phyloP scores from a whole-genome alignment of 78 protist species.

The Dictyostelium intermedium region DNA sequence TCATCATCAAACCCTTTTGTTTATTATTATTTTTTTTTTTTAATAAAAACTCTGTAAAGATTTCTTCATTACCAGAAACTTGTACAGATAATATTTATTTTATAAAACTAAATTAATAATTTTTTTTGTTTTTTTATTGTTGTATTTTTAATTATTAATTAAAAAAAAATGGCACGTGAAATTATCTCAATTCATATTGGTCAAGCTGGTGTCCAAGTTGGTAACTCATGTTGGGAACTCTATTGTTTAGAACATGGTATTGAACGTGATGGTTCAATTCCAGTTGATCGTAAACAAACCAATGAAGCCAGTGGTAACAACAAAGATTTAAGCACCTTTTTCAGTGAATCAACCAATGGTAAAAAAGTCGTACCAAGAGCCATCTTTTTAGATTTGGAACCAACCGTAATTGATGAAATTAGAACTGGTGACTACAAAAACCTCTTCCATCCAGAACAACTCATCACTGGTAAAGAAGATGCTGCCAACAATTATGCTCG shows the following conservation, averaged over 20 bases:
- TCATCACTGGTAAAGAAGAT: conserved; percentile 98
- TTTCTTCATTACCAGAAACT: conserved; percentile 26
- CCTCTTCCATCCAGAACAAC: conserved; percentile 97
- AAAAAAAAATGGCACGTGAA: conserved; percentile 10
- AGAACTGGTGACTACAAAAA: conserved; percentile 91
- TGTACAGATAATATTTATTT: not conserved
- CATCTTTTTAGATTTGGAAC: conserved; percentile 96
- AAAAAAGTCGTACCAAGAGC: conserved; percentile 96
- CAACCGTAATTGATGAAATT: conserved; percentile 95
- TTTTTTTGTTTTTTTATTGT: not conserved
- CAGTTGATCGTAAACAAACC: not conserved
- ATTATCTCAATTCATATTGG: conserved; percentile 83
- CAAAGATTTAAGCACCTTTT: conserved; percentile 88
- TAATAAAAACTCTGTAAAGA: not conserved
- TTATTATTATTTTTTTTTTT: not conserved
- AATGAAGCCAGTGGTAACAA: conserved; percentile 36
- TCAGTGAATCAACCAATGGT: conserved; percentile 89
- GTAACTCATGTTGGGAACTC: conserved; percentile 98
- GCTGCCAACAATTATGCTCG: conserved; percentile 96
- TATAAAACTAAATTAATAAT: not conserved
- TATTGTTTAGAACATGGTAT: conserved; percentile 98
- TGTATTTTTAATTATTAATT: not conserved
- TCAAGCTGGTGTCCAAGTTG: conserved; percentile 97
- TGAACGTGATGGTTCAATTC: conserved; percentile 84
- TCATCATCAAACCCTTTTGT: not conserved